Evolutionary conservation across 108 stramenopile genomes (phyloP).

Genomic region (Asterionellopsis glacialis): DNA sequence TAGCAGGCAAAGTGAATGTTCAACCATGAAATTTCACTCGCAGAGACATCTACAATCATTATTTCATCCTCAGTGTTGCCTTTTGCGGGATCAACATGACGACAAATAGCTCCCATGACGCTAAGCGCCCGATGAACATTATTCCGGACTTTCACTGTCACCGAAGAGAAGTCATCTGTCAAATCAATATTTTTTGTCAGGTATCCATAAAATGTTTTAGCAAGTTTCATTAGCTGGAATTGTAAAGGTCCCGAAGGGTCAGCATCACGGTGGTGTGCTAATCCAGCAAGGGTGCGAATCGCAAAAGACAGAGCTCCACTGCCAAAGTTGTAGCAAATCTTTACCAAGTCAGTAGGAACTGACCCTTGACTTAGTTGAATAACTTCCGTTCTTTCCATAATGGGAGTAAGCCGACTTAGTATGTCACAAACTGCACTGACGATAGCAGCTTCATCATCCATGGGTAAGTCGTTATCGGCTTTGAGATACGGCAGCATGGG

Average conservation of each 20-base stretch:
- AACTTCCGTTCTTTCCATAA: slow-evolving; percentile 42
- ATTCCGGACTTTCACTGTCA: slow-evolving; percentile 34
- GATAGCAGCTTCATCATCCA: slow-evolving; percentile 58
- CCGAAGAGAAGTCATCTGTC: slow-evolving; percentile 25
- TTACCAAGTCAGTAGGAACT: slow-evolving; percentile 59
- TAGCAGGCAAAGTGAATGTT: slow-evolving; percentile 53
- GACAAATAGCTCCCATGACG: slow-evolving; percentile 72
- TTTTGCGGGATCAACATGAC: slow-evolving; percentile 9
- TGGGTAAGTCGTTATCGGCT: slow-evolving; percentile 74
- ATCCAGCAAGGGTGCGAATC: slow-evolving; percentile 52
- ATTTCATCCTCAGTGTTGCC: slow-evolving; percentile 17
- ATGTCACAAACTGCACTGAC: slow-evolving; percentile 58
- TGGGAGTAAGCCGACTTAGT: slow-evolving; percentile 34
- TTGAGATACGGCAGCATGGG: slow-evolving; percentile 90
- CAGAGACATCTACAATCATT: neutral
- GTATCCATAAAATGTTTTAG: slow-evolving; percentile 67
- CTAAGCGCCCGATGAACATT: slow-evolving; percentile 65
- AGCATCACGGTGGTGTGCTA: slow-evolving; percentile 45
- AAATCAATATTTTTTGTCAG: slow-evolving; percentile 48
- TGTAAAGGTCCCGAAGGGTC: slow-evolving; percentile 28
- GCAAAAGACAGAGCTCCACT: slow-evolving; percentile 54
- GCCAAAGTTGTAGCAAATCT: slow-evolving; percentile 69
- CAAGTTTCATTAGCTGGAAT: slow-evolving; percentile 46
- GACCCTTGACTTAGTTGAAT: slow-evolving; percentile 34
- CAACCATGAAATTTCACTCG: slow-evolving; percentile 8